A percentile compares a stretch with the other conserved stretches of the same genome.
Conservation (phyloP, 345 rosid genomes). For the Litchi chinensis region DNA sequence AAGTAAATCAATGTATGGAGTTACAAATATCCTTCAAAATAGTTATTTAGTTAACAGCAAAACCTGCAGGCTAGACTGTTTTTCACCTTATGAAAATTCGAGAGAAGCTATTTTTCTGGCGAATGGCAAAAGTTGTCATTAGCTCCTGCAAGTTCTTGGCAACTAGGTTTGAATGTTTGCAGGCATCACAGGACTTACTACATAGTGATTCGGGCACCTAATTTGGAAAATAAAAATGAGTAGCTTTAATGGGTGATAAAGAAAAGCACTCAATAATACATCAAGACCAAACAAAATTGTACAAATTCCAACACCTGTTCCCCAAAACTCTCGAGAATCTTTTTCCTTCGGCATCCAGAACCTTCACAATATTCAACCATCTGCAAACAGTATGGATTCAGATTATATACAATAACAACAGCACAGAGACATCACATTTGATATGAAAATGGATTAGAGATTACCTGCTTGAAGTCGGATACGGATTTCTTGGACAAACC, state of each 20-base stretch:
- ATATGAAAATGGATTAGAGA: conserved; percentile 13
- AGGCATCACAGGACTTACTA: conserved; percentile 81
- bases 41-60: background rate
- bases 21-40: background rate
- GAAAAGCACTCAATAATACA: background rate
- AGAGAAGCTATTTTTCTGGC: conserved; percentile 59
- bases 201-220: conserved; percentile 69
- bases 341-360: conserved; percentile 91
- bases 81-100: conserved; percentile 61
- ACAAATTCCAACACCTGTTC: conserved; percentile 64
- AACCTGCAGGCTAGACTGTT: background rate
- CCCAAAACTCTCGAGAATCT: conserved; percentile 86
- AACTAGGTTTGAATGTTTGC: conserved; percentile 75
- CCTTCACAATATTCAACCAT: conserved; percentile 88
- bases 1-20: background rate
- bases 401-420: conserved; percentile 20
- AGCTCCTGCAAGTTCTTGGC: conserved; percentile 71
- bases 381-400: conserved; percentile 39
- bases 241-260: conserved; percentile 13
- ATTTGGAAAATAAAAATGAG: conserved; percentile 12
- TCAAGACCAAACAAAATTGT: conserved; percentile 4
- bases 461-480: conserved; percentile 75
- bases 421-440: conserved; percentile 12
- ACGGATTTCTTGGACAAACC: conserved; percentile 52
- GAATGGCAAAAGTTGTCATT: conserved; percentile 38